Evolutionary conservation across 2,329 filamentous ascomycete species (phyloP).

Genomic region (Apiospora pterosperma): DNA sequence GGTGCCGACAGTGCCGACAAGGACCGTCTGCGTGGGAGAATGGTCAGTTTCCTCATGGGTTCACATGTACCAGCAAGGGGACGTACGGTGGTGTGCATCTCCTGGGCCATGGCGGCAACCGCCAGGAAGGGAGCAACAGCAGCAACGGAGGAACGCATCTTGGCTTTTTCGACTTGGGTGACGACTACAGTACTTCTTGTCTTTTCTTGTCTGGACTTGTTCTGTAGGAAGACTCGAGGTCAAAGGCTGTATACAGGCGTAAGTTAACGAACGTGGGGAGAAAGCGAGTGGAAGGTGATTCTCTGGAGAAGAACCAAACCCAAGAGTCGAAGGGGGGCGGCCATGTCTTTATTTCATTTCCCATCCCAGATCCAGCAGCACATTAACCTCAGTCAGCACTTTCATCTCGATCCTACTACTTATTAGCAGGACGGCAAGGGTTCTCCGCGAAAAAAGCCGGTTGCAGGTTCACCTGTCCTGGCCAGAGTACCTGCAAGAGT

Average conservation of each 20-base stretch:
- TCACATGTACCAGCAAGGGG: background rate
- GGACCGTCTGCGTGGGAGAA: slow-evolving; percentile 7
- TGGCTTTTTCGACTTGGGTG: slow-evolving; percentile 8
- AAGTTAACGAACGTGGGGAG: slow-evolving; percentile 1
- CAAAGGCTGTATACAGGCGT: background rate
- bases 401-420: background rate
- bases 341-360: background rate
- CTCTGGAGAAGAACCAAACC: background rate
- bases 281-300: background rate
- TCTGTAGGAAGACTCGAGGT: background rate
- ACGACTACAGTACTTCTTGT: background rate
- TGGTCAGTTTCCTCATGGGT: slow-evolving; percentile 7
- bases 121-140: slow-evolving; percentile 11
- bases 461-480: background rate
- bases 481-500: background rate
- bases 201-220: background rate
- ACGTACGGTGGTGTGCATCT: slow-evolving; percentile 14
- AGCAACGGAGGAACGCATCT: slow-evolving; percentile 14
- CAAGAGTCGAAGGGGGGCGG: background rate
- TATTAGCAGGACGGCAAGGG: background rate
- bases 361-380: background rate
- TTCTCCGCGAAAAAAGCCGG: background rate
- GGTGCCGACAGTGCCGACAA: slow-evolving; percentile 12
- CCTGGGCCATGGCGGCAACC: slow-evolving; percentile 10
- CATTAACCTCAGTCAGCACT: background rate